Conservation (phyloP, 805 yeast genomes). For the Zygotorulaspora florentina region DNA sequence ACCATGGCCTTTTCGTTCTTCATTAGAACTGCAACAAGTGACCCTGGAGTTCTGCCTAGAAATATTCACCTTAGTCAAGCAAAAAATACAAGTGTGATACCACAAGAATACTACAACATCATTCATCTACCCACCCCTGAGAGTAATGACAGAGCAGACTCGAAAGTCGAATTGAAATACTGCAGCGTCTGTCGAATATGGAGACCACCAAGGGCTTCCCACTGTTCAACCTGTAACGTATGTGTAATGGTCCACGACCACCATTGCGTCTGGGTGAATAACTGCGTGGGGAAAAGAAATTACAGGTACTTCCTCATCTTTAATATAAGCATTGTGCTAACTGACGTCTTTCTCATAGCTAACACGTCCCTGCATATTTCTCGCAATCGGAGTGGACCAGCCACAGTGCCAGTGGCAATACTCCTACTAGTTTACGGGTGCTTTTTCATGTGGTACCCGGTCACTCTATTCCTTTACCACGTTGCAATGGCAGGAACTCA, state of each 20-base stretch:
- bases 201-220: constrained; percentile 74
- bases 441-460: constrained; percentile 51
- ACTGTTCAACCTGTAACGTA: constrained; percentile 63
- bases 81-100: constrained; percentile 39
- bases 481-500: constrained; percentile 50
- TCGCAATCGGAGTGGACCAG: constrained; percentile 10
- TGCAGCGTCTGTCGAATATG: constrained; percentile 65
- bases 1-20: constrained; percentile 44
- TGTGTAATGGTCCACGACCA: constrained; percentile 66
- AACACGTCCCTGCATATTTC: constrained; percentile 24
- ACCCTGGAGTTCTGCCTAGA: constrained; percentile 69
- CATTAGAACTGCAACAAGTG: constrained; percentile 52
- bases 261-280: constrained; percentile 66
- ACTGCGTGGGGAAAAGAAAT: constrained; percentile 72
- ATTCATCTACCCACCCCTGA: constrained; percentile 45
- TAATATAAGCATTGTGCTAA: constrained; percentile 37
- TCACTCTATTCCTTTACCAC: constrained; percentile 51
- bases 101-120: constrained; percentile 53
- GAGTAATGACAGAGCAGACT: constrained; percentile 9
- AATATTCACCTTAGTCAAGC: constrained; percentile 52
- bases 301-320: constrained; percentile 58
- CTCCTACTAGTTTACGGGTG: constrained; percentile 50
- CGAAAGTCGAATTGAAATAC: constrained; percentile 52
- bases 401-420: constrained; percentile 40
- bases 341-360: constrained; percentile 28